Evolutionary conservation across 331 rosid species (phyloP), one percentile per base, ranked within the genome.

Genomic region (Pyracantha coccinea): DNA sequence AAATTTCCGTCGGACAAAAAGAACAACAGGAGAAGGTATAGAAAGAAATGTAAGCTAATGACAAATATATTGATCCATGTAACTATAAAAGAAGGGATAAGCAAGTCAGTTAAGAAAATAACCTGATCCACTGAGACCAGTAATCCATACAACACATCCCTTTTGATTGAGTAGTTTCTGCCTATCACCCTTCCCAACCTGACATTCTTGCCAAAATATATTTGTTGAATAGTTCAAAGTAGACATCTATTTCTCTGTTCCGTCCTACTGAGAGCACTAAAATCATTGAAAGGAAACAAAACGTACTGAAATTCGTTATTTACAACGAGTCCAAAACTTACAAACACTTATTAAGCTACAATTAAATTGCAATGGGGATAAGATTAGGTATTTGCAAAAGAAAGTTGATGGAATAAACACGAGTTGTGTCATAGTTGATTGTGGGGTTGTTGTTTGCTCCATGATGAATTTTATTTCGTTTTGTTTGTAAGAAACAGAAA

Each of bases 81-180:
- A 71, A 20, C 64, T 53, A 4, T 8, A 31, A n/a, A 53, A 70
- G 13, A 70, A 55, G 15, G 7, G 44, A 53, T 19, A 55, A 20
- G 15, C 6, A 55, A 55, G 33, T 31, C 23, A 57, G 53, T 54
- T 20, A 13, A 10, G 19, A 10, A 58, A 55, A 50, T 31, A 50
- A 90, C 97, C 97, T 85, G 97, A 92, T 77, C 96, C 97, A 16
- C 96, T 90, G 85, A 92, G 96, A 71, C 97, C 96, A 1, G 96
- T 92, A 76, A 92, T 90, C 97, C 97, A 92, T 54, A 92, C 88
- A 55, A 90, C 92, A 54, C 97, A 92, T 25, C 97, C 97, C 81
- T 87, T 90, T 84, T 92, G 97, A 76, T 90, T 85, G 57, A 92
- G 92, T 76, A 92, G 88, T 85, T 88, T 86, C 87, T 90, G 90